phyloP scores from a whole-genome alignment of 1,284 basidiomycete species.

The Exobasidium rhododendri region DNA sequence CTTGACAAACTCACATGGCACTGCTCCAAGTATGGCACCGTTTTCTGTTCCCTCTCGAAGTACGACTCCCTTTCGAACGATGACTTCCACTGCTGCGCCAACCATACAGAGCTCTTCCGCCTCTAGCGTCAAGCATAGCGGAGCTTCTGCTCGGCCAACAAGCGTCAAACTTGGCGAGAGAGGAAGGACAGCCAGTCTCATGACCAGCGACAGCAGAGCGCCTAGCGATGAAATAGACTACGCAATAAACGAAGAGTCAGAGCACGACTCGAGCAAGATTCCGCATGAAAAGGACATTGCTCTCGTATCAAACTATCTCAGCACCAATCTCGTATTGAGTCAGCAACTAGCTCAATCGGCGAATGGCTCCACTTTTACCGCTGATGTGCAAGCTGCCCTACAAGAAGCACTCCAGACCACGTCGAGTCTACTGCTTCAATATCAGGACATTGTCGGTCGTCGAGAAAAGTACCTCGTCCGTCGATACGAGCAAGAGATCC shows the following conservation, averaged over 20 bases:
- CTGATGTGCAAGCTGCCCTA: slow-evolving; percentile 59
- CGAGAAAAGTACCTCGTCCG: slow-evolving; percentile 70
- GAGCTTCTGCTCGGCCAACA: background rate
- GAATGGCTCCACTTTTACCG: background rate
- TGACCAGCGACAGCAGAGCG: slow-evolving; percentile 29
- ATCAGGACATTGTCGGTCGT: slow-evolving; percentile 69
- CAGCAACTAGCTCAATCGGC: slow-evolving; percentile 63
- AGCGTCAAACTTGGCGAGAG: background rate
- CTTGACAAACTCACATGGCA: background rate
- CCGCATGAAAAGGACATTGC: slow-evolving; percentile 71
- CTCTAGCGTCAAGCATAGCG: background rate
- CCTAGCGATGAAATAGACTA: background rate
- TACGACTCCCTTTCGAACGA: slow-evolving; percentile 11
- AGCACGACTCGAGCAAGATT: slow-evolving; percentile 52
- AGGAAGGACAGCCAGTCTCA: slow-evolving; percentile 14
- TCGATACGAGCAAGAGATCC: slow-evolving; percentile 70
- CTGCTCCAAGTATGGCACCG: background rate
- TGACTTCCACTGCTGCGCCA: slow-evolving; percentile 21
- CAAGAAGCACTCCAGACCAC: slow-evolving; percentile 65
- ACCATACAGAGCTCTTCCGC: slow-evolving; percentile 25
- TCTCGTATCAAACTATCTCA: slow-evolving; percentile 70
- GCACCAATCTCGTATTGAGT: slow-evolving; percentile 76
- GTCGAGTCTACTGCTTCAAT: slow-evolving; percentile 66
- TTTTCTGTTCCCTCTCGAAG: slow-evolving; percentile 6
- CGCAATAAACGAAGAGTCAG: slow-evolving; percentile 26